Evolutionary conservation across 1,284 basidiomycete species (phyloP), one percentile per base, ranked within the genome.

Genomic region (Takashimella tepidaria): DNA sequence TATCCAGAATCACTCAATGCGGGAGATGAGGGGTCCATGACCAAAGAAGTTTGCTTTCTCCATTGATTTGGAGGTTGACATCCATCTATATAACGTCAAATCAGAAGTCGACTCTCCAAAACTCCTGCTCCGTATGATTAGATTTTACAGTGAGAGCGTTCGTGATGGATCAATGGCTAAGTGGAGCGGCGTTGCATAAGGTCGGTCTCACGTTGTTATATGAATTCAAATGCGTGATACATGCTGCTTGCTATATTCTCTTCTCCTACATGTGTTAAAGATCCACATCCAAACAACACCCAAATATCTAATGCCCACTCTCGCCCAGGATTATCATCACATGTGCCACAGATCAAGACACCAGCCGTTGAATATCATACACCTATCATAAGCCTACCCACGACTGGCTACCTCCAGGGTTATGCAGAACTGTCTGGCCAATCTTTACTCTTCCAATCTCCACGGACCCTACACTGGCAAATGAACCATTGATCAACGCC

Each of bases 381-480:
- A 37, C 13, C 16, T 8, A 37, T 49, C 72, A 82, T 45, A 97
- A 76, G 12, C 91, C 91, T 62, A 97, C 92, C 88, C 88, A 98
- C 63, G 88, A 93, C 68, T 89, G 89, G 43, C 87, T 79, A 1
- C 95, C 95, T 1, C 84, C 83, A 0, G 91, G 84, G 73, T 98
- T 98, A 68, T 96, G 92, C 72, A 98, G 75, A 56, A 82, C 82
- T 20, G 90, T 92, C 77, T 96, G 91, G 3, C 90, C 91, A 66
- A 97, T 92, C 75, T 98, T 97, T 57, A 97, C 70, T 48, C 80
- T 68, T 3, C 62, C 66, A 20, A 68, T 59, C 27, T 62, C 67
- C 10, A 37, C 16, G 31, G 10, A 8, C 8, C 10, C 10, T 16
- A 8, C 10, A 37, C 31, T 16, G 8, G 10, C 31, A 37, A 37